These are phyloP conservation scores for Bipolaris sorokiniana DNA, from an alignment of 2,329 filamentous ascomycete species.

Conservation along the genomic window DNA sequence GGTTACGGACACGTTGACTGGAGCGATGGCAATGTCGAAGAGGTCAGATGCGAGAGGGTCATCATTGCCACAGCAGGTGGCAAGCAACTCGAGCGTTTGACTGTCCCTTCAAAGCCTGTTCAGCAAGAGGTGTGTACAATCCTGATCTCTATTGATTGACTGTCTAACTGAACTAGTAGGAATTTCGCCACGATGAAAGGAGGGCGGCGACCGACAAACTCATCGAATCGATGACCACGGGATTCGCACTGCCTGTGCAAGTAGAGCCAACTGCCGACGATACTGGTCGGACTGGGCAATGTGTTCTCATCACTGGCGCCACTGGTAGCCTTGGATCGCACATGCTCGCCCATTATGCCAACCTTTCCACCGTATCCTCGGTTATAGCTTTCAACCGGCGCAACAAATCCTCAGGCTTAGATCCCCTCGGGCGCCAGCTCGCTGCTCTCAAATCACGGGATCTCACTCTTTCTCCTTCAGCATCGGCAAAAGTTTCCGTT, in stretches of 20 bases:
- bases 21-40: slow-evolving; percentile 16
- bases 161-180: not conserved
- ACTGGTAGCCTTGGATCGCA: slow-evolving; percentile 52
- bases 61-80: slow-evolving; percentile 13
- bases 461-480: slow-evolving; percentile 10
- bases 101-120: not conserved
- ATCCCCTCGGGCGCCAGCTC: slow-evolving; percentile 44
- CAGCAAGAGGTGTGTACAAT: not conserved
- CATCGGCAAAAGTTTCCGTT: slow-evolving; percentile 52
- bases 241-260: not conserved
- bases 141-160: not conserved
- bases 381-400: slow-evolving; percentile 57
- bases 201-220: not conserved
- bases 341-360: slow-evolving; percentile 41
- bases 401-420: slow-evolving; percentile 29
- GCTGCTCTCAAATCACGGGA: slow-evolving; percentile 34
- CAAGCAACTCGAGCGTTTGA: slow-evolving; percentile 5
- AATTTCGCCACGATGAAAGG: not conserved
- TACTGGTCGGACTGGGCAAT: not conserved
- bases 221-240: not conserved
- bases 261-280: not conserved
- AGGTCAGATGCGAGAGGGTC: slow-evolving; percentile 6
- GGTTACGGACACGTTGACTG: slow-evolving; percentile 22
- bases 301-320: slow-evolving; percentile 50
- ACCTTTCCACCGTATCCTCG: slow-evolving; percentile 32